Evolutionary conservation across 2,329 filamentous ascomycete genomes (phyloP), one percentile per base, ranked within the genome.

Genomic region (Taxawa tesnikishii): DNA sequence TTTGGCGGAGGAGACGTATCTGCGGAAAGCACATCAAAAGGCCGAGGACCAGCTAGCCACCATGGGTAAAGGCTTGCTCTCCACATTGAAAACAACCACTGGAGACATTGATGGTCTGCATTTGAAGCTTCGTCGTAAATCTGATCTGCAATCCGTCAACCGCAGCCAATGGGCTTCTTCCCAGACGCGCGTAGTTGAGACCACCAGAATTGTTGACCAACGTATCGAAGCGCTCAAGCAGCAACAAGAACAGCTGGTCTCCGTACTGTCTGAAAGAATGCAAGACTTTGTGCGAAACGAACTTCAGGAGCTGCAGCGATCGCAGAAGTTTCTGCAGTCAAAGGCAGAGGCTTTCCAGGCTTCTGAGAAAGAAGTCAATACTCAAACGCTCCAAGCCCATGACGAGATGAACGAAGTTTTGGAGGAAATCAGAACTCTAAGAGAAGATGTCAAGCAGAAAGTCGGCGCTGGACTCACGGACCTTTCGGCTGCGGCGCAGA

Each of bases 351-450:
- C 68, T 0, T 84, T 94, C 44, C 67, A 74, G 24, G 63, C 68
- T 12, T 82, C 80, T 0, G 76, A 79, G 52, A 63, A 66, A 31
- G 72, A 80, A 43, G 68, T 92, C 11, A 68, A 80, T 33, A 63
- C 71, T 26, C 76, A 81, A 46, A 80, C 76, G 34, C 64, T 69
- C 15, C 65, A 68, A 39, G 79, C 84, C 3, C 83, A 80, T 47
- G 75, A 87, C 29, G 80, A 87, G 35, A 85, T 94, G 82, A 87
- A 94, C 46, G 65, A 73, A n/a, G 79, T 94, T 2, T 67, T 98
- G 7, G 83, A 90, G 47, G 88, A 93, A 51, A 94, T 96, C 53
- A 87, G 87, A 51, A 75, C 73, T n/a, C 67, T 96, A 15, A 75
- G 88, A 14, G 82, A 94, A 52, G 78, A 83, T 32, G 83, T 96